Base-by-base conservation (phyloP, 768 basidiomycete genomes). In the Austroboletus festivus region DNA sequence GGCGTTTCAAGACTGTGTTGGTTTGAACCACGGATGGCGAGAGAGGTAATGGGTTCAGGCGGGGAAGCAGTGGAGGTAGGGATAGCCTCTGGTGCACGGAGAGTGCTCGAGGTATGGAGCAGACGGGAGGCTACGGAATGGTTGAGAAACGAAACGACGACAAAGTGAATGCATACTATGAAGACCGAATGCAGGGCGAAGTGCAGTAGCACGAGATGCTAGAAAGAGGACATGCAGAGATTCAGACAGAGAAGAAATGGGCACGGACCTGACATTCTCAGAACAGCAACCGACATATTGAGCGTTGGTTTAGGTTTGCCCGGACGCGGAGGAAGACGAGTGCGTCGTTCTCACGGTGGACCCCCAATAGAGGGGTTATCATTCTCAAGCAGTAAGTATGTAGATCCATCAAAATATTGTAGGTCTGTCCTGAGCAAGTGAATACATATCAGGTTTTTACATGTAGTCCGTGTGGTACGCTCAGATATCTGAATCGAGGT, bases 1-100 rank as follows among this genome's bases (percentile, higher is more conserved):
- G 95, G 95, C 18, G 83, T 85, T 74, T 93, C 86, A 48, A 98
- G 73, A 63, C 88, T 90, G 49, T 80, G 74, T 64, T 94, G 91
- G 58, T 90, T 90, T 24, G 88, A 91, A 41, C 83, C 88, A 38
- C 76, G 78, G 62, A 86, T 79, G 11, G 93, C 93, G 42, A 92
- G 69, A 13, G 73, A 68, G 6, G 90, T 91, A 53, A 82, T 75
- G 12, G 87, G 86, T 51, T 79, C 74, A 0, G 71, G 55, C 0
- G 73, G 52, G 44, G 70, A 72, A 1, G 75, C 68, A 16, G 78
- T 71, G 12, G 69, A 71, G 38, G 75, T 71, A 13, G 79, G 67
- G 39, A 71, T 62, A 41, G 66, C 53, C 30, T 74, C 64, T 20
- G 70, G 69, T 38, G 74, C 69, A 12, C 71, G 73, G 12, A 64